These are phyloP conservation scores for Paramarasmius palmivorus DNA, from an alignment of 1,284 basidiomycete genomes.

Conservation along the genomic window DNA sequence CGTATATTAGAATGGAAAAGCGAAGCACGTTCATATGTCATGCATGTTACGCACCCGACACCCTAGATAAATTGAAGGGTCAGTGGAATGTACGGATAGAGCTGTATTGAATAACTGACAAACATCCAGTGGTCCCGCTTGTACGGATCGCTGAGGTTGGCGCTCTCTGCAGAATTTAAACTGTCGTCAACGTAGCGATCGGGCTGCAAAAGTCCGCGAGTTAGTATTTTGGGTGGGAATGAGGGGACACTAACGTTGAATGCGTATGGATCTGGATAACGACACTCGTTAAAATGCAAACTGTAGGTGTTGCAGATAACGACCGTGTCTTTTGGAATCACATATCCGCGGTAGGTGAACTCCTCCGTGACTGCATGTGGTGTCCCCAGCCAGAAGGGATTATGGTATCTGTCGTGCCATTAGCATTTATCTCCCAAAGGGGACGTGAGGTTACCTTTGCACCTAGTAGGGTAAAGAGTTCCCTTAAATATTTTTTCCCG, in stretches of 20 bases:
- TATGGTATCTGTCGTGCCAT: background rate
- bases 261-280: conserved; percentile 32
- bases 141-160: conserved; percentile 37
- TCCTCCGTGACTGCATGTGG: conserved; percentile 37
- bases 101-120: conserved; percentile 10
- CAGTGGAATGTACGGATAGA: too few species aligned
- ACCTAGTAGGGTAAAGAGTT: too few species aligned
- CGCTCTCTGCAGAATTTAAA: conserved; percentile 29
- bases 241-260: conserved; percentile 16
- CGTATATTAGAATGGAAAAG: too few species aligned
- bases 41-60: conserved; percentile 1
- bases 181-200: conserved; percentile 33
- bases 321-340: conserved; percentile 39
- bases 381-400: conserved; percentile 41
- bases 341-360: conserved; percentile 38
- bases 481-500: too few species aligned
- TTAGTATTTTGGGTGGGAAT: too few species aligned
- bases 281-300: conserved; percentile 38
- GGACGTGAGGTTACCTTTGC: too few species aligned
- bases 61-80: background rate
- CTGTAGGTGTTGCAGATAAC: conserved; percentile 39
- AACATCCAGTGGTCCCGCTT: conserved; percentile 47
- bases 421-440: too few species aligned
- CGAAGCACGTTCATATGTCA: background rate
- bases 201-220: conserved; percentile 14